Evolutionary conservation across 306 rosid genomes (phyloP), one percentile per base, ranked within the genome.

Genomic region (Prunus mira): DNA sequence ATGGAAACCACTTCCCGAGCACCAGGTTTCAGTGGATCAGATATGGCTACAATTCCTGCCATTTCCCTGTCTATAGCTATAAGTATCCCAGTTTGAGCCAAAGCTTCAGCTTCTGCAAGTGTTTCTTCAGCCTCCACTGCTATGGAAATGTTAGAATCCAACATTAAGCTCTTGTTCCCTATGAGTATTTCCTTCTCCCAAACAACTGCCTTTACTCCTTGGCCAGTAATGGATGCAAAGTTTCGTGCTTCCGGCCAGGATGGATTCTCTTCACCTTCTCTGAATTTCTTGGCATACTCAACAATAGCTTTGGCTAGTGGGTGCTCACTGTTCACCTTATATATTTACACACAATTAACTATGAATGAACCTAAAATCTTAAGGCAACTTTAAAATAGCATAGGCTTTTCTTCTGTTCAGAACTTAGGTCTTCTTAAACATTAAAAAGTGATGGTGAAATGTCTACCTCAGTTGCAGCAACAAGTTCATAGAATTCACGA

Each of bases 271-370:
- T 86, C 89, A 51, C 84, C 87, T 83, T 79, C 80, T 78, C 54
- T 79, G 14, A 66, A 67, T 68, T 81, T 88, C 83, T 91, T 93
- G 60, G 87, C 93, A 54, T 91, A 76, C 76, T 89, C 91, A 30
- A 93, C 91, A 73, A 91, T 85, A 56, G 98, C 91, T 82, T 90
- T 93, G 34, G 86, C 98, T 50, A 93, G 81, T 43, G 98, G 96
- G 72, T 93, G 98, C 81, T 93, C 98, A 20, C 98, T 90, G 76
- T 93, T 93, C 81, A 78, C 98, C 98, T 93, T 79, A 76, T 82
- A 55, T 41, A 79, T n/a, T 62, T 17, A 38, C n/a, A 47, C 71
- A 66, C 52, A 73, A 54, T 20, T n/a, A 4, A 10, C 17, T 77
- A 73, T 38, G 27, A 62, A 24, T 13, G 32, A 14, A 45, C 46